Evolutionary conservation across 306 rosid species (phyloP), one percentile per base, ranked within the genome.

Genomic region (Vigna hirtella): DNA sequence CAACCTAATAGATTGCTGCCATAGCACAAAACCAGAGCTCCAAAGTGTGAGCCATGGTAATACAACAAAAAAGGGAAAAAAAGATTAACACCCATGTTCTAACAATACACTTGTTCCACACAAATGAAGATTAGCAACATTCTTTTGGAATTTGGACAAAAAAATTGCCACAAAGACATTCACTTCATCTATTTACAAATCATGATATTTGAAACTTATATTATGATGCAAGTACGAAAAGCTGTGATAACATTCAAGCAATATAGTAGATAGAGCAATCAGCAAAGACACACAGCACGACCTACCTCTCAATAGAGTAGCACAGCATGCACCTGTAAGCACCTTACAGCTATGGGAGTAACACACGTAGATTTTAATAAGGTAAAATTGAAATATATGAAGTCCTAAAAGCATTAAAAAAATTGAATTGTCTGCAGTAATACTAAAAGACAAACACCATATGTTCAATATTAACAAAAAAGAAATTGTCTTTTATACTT

Each of bases 271-370:
- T 85, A 87, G 93, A 79, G 87, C 91, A 87, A 79, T 91, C 85
- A 91, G 90, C 93, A 94, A 90, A 91, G 87, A 86, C 91, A 88
- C 90, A 89, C 85, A 85, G 91, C 89, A 84, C 81, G 84, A 77
- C 87, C 93, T 89, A 91, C 91, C 96, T 90, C 98, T 91, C 89
- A 91, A 89, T 72, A 90, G 87, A 86, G 90, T 81, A 88, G 90
- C 93, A 88, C 77, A 57, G 85, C 93, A 87, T 66, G 97, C 74
- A 87, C 96, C 97, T 90, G 96, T 90, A 89, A 94, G 88, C 94
- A 89, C 82, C 96, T 89, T 89, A 87, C 79, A 86, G 85, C 91
- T 90, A 88, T 74, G 83, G 88, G 75, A 79, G 87, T 87, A 88
- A 76, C 81, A 63, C 78, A 34, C 40, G 68, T 72, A 82, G 84